A percentile compares a stretch with the other conserved stretches of the same genome.
These are phyloP conservation scores for Pseudopediastrum boryanum DNA, from an alignment of 139 green algal genomes.

Conservation along the genomic window DNA sequence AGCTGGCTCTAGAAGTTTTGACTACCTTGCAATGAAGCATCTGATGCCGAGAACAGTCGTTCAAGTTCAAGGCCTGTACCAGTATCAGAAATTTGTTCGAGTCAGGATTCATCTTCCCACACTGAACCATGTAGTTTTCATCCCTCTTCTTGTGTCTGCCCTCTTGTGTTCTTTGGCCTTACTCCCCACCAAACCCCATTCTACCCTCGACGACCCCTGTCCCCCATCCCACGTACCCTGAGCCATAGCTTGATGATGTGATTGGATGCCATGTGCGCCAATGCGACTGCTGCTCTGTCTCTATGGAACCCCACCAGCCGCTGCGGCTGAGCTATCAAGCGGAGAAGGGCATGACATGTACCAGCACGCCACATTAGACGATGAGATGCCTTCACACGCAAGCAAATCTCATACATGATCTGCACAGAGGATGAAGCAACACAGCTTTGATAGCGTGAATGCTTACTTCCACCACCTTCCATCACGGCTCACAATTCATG, in stretches of 20 bases:
- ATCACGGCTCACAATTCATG: no score
- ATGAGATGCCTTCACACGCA: background rate
- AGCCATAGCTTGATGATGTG: slow-evolving; percentile 4
- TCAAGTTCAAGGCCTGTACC: no score
- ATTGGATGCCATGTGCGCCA: slow-evolving; percentile 13
- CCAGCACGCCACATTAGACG: slow-evolving; percentile 15
- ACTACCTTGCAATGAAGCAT: background rate
- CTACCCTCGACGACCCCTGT: no score
- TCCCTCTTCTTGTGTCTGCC: background rate
- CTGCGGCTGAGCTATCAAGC: slow-evolving; percentile 4
- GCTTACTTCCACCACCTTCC: background rate
- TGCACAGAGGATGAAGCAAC: background rate
- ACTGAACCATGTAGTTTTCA: background rate
- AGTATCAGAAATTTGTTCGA: no score
- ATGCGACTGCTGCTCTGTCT: slow-evolving; percentile 17
- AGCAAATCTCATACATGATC: slow-evolving; percentile 26
- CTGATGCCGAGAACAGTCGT: background rate
- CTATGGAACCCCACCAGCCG: slow-evolving; percentile 9
- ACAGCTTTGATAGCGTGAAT: background rate
- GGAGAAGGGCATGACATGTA: slow-evolving; percentile 12
- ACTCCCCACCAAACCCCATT: background rate
- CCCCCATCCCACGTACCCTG: no score
- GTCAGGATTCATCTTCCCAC: no score
- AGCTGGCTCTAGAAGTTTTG: background rate
- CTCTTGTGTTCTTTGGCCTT: background rate